phyloP scores from a whole-genome alignment of 306 rosid genomes.

The Mimosa bimucronata region DNA sequence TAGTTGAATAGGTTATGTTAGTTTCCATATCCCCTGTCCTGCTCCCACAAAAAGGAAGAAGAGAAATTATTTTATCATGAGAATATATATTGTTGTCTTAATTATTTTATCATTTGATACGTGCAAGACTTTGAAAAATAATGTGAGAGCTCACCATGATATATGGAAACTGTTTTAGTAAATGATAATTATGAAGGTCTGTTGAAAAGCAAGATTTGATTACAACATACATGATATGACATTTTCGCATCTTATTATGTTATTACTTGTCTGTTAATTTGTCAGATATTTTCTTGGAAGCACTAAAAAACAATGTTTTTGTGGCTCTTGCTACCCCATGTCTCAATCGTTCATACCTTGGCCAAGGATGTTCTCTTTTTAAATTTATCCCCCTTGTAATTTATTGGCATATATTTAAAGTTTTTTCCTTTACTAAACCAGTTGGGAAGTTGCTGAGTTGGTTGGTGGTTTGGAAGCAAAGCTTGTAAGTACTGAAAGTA shows the following conservation, averaged over 20 bases:
- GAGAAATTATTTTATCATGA: conserved; percentile 6
- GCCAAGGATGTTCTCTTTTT: conserved; percentile 14
- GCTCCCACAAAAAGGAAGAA: neutral
- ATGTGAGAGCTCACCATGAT: neutral
- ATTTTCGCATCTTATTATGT: conserved; percentile 15
- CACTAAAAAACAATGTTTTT: neutral
- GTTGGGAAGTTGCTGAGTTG: conserved; percentile 72
- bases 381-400: conserved; percentile 7
- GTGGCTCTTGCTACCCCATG: conserved; percentile 21
- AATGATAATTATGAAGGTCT: neutral
- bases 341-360: conserved; percentile 9
- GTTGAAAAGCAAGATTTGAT: conserved; percentile 25
- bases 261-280: conserved; percentile 4
- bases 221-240: conserved; percentile 10
- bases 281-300: conserved; percentile 4
- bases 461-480: conserved; percentile 47
- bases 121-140: neutral
- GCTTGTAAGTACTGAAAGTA: conserved; percentile 48
- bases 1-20: conserved; percentile 27
- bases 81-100: conserved; percentile 1
- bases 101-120: conserved; percentile 29
- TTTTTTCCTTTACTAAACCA: conserved; percentile 48
- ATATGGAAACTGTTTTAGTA: neutral
- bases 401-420: conserved; percentile 12
- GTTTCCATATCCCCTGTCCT: conserved; percentile 19